Base-by-base conservation (phyloP, 352 stramenopile species). In the Blastocystis sp. region DNA sequence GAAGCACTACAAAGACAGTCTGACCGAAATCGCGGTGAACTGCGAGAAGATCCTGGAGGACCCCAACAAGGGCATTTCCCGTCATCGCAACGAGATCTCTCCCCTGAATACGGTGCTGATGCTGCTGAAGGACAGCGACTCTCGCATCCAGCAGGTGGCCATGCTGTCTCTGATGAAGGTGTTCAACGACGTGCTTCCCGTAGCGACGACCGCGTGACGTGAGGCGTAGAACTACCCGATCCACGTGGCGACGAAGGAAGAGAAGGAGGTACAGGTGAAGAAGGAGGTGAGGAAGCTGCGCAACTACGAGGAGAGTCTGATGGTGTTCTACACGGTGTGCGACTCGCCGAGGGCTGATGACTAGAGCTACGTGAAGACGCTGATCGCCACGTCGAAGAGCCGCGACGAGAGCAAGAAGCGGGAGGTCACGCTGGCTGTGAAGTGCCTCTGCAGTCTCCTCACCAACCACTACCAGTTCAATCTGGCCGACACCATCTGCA, bases 401-500 rank as follows among this genome's bases (percentile, higher is more conserved):
- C 54, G 59, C 3, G 28, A 21, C 21, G 43, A 24, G 4, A 24
- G n/a, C 4, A n/a, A 19, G 34, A 19, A n/a, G 71, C 42, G 38
- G 1, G 48, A 81, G 38, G 21, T 17, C 7, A 48, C 48, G 24
- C n/a, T 66, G 9, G 42, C 71, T 2, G 14, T 76, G 4, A 48
- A 57, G 40, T 87, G 77, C 1, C 14, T 87, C 0, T 87, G 77
- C 42, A 60, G 59, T 3, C 28, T 87, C 9, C 54, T 87, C 6
- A 34, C 38, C 4, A 77, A 87, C 48, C 77, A 87, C 24, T 87
- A 78, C 48, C 62, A 77, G 45, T 87, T 87, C 24, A 87, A 87
- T 52, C 43, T 77, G 7, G 77, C 65, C 19, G 77, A 87, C 9
- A 87, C 65, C 6, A 3, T 87, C 38, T 62, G 62, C 65, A 77